These are phyloP conservation scores for Fusarium sp. DNA, from an alignment of 2,329 filamentous ascomycete species.

Conservation along the genomic window DNA sequence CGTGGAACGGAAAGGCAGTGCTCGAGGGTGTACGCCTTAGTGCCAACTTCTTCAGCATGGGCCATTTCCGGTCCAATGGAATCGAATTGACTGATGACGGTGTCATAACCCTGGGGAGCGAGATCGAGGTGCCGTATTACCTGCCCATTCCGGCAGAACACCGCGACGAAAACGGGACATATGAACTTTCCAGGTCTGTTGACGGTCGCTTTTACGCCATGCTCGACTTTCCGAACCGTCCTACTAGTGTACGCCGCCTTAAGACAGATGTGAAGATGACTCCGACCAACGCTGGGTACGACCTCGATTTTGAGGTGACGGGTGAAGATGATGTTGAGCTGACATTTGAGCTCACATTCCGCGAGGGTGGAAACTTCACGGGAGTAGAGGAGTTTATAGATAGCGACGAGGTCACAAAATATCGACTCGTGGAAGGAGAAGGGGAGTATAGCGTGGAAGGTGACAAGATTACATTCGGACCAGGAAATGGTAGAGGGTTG, in stretches of 20 bases:
- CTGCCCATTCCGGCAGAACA: constrained; percentile 1
- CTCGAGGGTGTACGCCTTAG: constrained; percentile 27
- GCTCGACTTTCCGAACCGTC: constrained; percentile 3
- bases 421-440: background rate
- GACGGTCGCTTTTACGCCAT: constrained; percentile 5
- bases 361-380: constrained; percentile 25
- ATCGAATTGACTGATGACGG: constrained; percentile 7
- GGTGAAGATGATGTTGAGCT: constrained; percentile 32
- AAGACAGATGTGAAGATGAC: constrained; percentile 4
- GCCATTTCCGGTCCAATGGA: constrained; percentile 34
- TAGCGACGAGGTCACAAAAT: constrained; percentile 5
- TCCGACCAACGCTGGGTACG: constrained; percentile 2
- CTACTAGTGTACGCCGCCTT: background rate
- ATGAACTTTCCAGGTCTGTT: background rate
- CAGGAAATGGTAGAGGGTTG: background rate
- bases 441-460: background rate
- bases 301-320: constrained; percentile 4
- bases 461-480: constrained; percentile 4
- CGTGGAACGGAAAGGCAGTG: constrained; percentile 34
- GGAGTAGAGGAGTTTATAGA: constrained; percentile 11
- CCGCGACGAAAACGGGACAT: background rate
- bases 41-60: constrained; percentile 35
- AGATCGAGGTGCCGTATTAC: constrained; percentile 5
- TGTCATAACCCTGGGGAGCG: background rate
- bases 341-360: constrained; percentile 28